Evolutionary conservation across 495 filamentous ascomycete species (phyloP).

Genomic region (Apiosordaria backusii): DNA sequence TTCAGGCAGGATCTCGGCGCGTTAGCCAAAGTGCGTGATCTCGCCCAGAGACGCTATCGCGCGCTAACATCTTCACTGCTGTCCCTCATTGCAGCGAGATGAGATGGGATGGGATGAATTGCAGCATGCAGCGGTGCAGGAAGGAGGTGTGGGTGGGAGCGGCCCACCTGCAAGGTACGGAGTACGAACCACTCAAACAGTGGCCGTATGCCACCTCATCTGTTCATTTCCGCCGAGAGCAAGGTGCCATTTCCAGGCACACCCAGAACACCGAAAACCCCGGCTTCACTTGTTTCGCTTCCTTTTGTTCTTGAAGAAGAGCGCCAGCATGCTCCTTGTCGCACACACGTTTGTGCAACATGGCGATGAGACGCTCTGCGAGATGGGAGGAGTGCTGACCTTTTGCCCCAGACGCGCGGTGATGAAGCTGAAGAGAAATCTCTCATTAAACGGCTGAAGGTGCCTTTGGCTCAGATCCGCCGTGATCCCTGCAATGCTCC

Average conservation of each 20-base stretch:
- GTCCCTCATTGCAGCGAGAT: neutral
- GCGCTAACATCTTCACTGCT: neutral
- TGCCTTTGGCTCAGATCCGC: neutral
- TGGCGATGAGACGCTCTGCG: neutral
- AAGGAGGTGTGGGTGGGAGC: neutral
- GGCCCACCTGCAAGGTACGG: slow-evolving; percentile 12
- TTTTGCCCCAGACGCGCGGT: neutral
- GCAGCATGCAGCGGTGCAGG: neutral
- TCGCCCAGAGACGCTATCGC: neutral
- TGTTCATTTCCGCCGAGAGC: slow-evolving; percentile 17
- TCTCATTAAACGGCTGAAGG: slow-evolving; percentile 10
- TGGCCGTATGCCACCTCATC: slow-evolving; percentile 9
- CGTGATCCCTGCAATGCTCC: slow-evolving; percentile 15
- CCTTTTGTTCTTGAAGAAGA: neutral
- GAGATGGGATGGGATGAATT: neutral
- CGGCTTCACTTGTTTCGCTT: neutral
- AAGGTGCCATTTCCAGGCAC: slow-evolving; percentile 19
- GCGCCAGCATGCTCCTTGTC: neutral
- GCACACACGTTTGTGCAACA: neutral
- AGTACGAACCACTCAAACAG: slow-evolving; percentile 5
- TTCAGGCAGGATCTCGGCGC: slow-evolving; percentile 3
- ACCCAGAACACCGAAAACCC: neutral
- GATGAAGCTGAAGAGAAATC: slow-evolving; percentile 10
- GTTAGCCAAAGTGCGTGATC: slow-evolving; percentile 5
- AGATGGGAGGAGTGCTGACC: neutral